Evolutionary conservation across 805 yeast genomes (phyloP), one percentile per base, ranked within the genome.

Genomic region (Barnettozyma botsteinii): DNA sequence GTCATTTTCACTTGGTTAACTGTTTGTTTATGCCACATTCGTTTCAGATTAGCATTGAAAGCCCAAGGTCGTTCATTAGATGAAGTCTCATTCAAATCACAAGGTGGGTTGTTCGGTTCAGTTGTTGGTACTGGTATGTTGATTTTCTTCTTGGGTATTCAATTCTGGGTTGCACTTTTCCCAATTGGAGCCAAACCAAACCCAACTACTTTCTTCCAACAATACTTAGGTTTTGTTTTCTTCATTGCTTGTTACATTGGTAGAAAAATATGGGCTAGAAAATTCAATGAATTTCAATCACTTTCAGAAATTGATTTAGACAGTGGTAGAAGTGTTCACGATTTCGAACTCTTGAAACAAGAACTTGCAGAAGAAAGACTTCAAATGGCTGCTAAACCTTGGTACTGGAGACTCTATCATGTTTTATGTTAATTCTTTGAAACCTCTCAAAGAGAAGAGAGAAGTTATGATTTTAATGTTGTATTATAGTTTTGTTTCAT

Each of bases 311-410:
- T 81, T 50, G 84, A 79, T 49, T 56, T 81, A 31, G 81, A 75
- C 52, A 66, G 76, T 35, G 88, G 88, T 38, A 73, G 84, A 57
- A 70, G 82, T 48, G 76, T 73, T 32, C 49, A 72, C 19, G 85
- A 80, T 52, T 49, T 77, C 44, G 84, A 79, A 27, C 59, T 73
- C 35, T 55, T 79, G 41, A 67, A 62, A 47, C 79, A 72, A 54
- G 82, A 79, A 55, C 58, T 78, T 38, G 70, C 67, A 7, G 83
- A 76, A 57, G 83, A 80, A 56, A 70, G 60, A 54, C 79, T 67
- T 5, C 65, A 53, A 45, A 52, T 79, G 47, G 67, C 65, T 15
- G 42, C 70, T 25, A 70, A 62, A 52, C 75, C 75, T 40, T 52
- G 64, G 46, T 70, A 61, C 55, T 65, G 64, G 62, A 71, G 83